Conservation (phyloP, 768 basidiomycete species). For the Lepiota venenata region DNA sequence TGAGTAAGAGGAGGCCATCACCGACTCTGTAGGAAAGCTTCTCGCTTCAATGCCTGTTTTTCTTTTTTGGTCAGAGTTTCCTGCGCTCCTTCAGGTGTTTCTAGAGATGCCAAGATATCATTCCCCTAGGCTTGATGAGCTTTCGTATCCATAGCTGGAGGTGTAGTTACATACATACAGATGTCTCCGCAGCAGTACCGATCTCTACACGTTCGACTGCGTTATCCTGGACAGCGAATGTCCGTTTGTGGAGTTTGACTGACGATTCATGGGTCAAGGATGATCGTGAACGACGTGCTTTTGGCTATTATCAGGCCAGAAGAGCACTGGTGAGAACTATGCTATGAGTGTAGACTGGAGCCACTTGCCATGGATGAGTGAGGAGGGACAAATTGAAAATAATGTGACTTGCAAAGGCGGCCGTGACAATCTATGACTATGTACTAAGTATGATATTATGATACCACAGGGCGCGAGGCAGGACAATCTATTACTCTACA, state of each 20-base stretch:
- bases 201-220: slow-evolving; percentile 45
- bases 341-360: background rate
- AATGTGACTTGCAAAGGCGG: too few species aligned
- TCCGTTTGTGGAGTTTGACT: slow-evolving; percentile 43
- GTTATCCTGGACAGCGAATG: slow-evolving; percentile 47
- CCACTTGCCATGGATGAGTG: slow-evolving; percentile 19
- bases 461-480: too few species aligned
- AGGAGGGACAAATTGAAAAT: background rate
- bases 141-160: background rate
- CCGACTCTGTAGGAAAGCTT: slow-evolving; percentile 66
- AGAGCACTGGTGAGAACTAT: background rate
- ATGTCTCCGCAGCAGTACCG: slow-evolving; percentile 34
- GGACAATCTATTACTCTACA: too few species aligned
- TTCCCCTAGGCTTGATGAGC: slow-evolving; percentile 6
- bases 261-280: slow-evolving; percentile 47
- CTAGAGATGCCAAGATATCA: slow-evolving; percentile 25
- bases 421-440: too few species aligned
- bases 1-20: background rate
- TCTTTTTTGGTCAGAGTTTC: slow-evolving; percentile 53
- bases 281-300: slow-evolving; percentile 38
- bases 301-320: slow-evolving; percentile 24
- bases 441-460: too few species aligned
- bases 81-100: slow-evolving; percentile 5
- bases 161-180: slow-evolving; percentile 31
- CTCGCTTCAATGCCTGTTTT: slow-evolving; percentile 61